Evolutionary conservation across 805 yeast genomes (phyloP).

Genomic region (Kluyveromyces aestuarii): DNA sequence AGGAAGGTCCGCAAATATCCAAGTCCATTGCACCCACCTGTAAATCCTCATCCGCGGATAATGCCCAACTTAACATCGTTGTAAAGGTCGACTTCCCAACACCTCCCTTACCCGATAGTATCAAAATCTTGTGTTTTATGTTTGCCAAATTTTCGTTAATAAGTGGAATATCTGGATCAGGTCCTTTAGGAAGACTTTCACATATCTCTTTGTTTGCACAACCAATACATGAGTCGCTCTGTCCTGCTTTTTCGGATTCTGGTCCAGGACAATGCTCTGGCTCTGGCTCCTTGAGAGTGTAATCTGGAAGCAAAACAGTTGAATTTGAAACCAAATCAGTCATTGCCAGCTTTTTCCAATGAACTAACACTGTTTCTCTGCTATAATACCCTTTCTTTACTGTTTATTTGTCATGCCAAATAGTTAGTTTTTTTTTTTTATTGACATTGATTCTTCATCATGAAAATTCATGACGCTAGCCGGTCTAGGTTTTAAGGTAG

Average conservation of each 20-base stretch:
- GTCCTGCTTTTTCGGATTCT: slow-evolving; percentile 88
- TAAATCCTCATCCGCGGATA: slow-evolving; percentile 68
- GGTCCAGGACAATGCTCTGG: slow-evolving; percentile 99
- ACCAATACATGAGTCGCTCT: slow-evolving; percentile 87
- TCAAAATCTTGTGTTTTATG: slow-evolving; percentile 74
- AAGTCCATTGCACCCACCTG: slow-evolving; percentile 97
- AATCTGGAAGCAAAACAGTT: slow-evolving; percentile 17
- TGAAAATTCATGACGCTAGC: not conserved
- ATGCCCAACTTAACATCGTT: slow-evolving; percentile 92
- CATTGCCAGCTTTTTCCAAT: not conserved
- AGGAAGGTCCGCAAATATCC: slow-evolving; percentile 96
- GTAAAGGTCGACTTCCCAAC: slow-evolving; percentile 97
- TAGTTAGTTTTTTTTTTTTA: not conserved
- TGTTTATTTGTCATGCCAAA: not conserved
- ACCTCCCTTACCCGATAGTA: slow-evolving; percentile 82
- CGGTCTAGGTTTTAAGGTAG: no score
- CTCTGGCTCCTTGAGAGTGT: slow-evolving; percentile 51
- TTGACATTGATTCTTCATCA: not conserved
- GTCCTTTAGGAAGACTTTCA: slow-evolving; percentile 81
- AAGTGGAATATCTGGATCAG: slow-evolving; percentile 83
- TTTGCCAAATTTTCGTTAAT: slow-evolving; percentile 60
- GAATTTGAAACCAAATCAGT: slow-evolving; percentile 4
- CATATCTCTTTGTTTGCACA: slow-evolving; percentile 93
- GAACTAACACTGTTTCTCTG: no score
- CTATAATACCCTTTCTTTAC: not conserved